Evolutionary conservation across 345 rosid genomes (phyloP), one percentile per base, ranked within the genome.

Genomic region (Mercurialis annua): DNA sequence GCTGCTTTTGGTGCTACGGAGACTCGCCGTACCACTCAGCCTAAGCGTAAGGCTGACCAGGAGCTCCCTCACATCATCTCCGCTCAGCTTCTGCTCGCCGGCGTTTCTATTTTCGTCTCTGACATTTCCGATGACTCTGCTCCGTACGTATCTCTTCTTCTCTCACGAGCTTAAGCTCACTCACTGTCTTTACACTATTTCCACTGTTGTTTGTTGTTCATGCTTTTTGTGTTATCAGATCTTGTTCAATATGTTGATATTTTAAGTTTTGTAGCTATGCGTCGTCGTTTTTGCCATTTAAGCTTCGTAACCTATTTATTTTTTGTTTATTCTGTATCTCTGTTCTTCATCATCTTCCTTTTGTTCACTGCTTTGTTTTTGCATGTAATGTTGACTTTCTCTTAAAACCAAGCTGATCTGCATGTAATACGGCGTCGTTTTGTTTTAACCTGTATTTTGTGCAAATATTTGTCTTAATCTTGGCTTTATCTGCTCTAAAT

Each of bases 1-100:
- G 48, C 79, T 0, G 95, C 86, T 16, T 91, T 94, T 36, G 95
- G 86, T 2, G 97, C 97, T 9, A 78, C 74, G 33, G 96, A 91
- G 81, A 62, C 74, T 26, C 76, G 81, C 40, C 91, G 92, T 48
- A 73, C 84, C 24, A 67, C 85, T 61, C 78, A 86, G 70, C 86
- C 92, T 29, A 89, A 94, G 84, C 97, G 97, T 46, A 94, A 91
- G 81, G 91, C 92, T 6, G 97, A 89, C 15, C 92, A 89, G 84
- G 97, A 91, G 79, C 78, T 83, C 53, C 99, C 97, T 75, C 92
- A 85, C 64, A 76, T 93, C 54, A 77, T 87, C 67, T 85, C 87
- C 18, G 83, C 92, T 67, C 84, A 87, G 76, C 86, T 94, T 15
- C 71, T 71, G 56, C 78, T 94, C 56, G 96, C 80, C 50, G 95